Percentiles rank a stretch among this genome's conserved stretches.
phyloP scores from a whole-genome alignment of 2,329 filamentous ascomycete species.

The Penicillium sp. region DNA sequence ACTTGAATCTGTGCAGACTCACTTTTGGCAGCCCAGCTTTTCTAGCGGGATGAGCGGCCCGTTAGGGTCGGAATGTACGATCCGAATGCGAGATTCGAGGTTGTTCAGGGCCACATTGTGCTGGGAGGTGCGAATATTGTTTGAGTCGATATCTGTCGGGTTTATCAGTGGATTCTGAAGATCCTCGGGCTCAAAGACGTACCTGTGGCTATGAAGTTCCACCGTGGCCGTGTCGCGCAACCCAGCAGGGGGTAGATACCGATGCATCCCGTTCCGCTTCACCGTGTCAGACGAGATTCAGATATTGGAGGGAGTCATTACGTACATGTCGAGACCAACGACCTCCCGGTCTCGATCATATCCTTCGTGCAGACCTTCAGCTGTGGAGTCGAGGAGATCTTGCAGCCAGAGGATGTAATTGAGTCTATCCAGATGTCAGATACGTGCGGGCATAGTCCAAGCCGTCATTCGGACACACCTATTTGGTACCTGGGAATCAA shows the following conservation, averaged over 20 bases:
- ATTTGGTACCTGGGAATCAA: slow-evolving; percentile 35
- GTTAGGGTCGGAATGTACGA: slow-evolving; percentile 48
- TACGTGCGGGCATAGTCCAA: neutral
- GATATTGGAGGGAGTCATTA: neutral
- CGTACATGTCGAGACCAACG: slow-evolving; percentile 64
- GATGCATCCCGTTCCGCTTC: slow-evolving; percentile 73
- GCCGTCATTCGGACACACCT: slow-evolving; percentile 26
- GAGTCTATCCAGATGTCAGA: slow-evolving; percentile 45
- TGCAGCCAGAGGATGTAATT: slow-evolving; percentile 91
- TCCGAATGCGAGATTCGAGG: slow-evolving; percentile 54
- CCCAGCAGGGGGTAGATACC: slow-evolving; percentile 84
- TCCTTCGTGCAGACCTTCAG: slow-evolving; percentile 38
- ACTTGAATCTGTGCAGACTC: neutral
- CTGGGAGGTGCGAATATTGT: slow-evolving; percentile 57
- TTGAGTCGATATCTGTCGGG: slow-evolving; percentile 60
- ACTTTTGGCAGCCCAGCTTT: slow-evolving; percentile 22
- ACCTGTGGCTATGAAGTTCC: slow-evolving; percentile 64
- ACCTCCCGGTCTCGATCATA: slow-evolving; percentile 51
- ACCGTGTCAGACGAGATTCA: slow-evolving; percentile 10
- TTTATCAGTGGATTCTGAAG: slow-evolving; percentile 1
- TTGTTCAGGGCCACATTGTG: slow-evolving; percentile 60
- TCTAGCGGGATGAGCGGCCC: slow-evolving; percentile 58
- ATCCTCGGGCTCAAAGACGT: slow-evolving; percentile 10
- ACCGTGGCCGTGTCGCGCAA: slow-evolving; percentile 56
- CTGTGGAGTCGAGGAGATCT: slow-evolving; percentile 63